Conservation (phyloP, 1,139 yeast species). For the Protomyces macrosporus region DNA sequence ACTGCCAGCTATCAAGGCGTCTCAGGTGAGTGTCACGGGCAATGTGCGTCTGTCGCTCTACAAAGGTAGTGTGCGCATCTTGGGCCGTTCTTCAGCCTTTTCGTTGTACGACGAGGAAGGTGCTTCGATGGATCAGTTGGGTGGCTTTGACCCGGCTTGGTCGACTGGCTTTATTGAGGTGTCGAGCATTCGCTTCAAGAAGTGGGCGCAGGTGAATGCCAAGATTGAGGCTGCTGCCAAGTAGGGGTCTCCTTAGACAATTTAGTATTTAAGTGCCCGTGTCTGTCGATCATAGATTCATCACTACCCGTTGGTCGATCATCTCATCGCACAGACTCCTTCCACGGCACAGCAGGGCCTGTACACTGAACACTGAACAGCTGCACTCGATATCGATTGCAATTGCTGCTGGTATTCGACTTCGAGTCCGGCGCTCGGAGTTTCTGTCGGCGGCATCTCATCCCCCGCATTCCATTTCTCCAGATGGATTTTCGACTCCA, state of each 20-base stretch:
- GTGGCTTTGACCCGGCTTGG: conserved; percentile 96
- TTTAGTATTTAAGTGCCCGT: too few relatives aligned
- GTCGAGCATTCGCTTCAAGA: conserved; percentile 95
- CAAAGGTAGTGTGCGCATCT: conserved; percentile 77
- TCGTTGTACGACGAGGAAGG: conserved; percentile 96
- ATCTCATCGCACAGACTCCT: too few relatives aligned
- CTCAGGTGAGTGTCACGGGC: conserved; percentile 94
- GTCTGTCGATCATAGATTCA: too few relatives aligned
- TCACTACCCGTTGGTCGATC: too few relatives aligned
- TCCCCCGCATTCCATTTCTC: too few relatives aligned
- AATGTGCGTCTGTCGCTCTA: conserved; percentile 88
- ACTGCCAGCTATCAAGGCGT: conserved; percentile 86
- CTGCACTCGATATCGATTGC: too few relatives aligned
- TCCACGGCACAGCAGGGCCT: too few relatives aligned
- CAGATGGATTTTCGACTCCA: too few relatives aligned
- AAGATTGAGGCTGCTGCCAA: conserved; percentile 52
- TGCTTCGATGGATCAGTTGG: conserved; percentile 97
- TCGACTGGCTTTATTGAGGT: conserved; percentile 96
- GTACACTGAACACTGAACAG: too few relatives aligned
- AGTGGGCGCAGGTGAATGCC: conserved; percentile 92
- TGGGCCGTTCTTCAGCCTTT: conserved; percentile 96
- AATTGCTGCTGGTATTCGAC: too few relatives aligned
- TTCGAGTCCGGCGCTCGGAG: too few relatives aligned
- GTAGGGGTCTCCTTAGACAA: conserved; percentile 35
- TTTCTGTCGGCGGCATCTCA: too few relatives aligned